Conservation (phyloP, 768 basidiomycete genomes). For the Vararia minispora region DNA sequence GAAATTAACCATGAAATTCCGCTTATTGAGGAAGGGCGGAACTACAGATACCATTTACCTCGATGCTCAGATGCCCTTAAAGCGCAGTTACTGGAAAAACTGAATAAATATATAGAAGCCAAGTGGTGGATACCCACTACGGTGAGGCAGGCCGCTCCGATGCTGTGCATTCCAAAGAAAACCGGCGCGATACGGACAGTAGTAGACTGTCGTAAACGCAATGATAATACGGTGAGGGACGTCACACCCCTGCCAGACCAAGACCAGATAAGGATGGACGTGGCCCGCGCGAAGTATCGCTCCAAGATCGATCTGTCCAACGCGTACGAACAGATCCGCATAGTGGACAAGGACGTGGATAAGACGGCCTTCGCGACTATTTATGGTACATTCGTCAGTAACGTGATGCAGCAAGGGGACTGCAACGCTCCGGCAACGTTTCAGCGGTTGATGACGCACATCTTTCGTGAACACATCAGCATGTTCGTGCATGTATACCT, state of each 20-base stretch:
- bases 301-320: constrained; percentile 21
- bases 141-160: constrained; percentile 20
- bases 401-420: constrained; percentile 33
- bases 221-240: constrained; percentile 21
- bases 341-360: constrained; percentile 16
- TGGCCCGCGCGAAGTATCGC: constrained; percentile 12
- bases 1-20: constrained; percentile 28
- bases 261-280: constrained; percentile 16
- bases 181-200: constrained; percentile 15
- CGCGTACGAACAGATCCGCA: constrained; percentile 22
- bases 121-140: constrained; percentile 22
- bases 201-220: constrained; percentile 20
- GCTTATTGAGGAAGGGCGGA: constrained; percentile 20
- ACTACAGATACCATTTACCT: constrained; percentile 25
- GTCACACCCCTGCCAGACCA: constrained; percentile 20
- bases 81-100: constrained; percentile 19
- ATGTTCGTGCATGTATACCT: constrained; percentile 31
- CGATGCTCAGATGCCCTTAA: constrained; percentile 24
- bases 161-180: constrained; percentile 25
- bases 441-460: constrained; percentile 29
- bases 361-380: constrained; percentile 23
- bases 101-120: constrained; percentile 19
- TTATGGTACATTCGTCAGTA: constrained; percentile 24
- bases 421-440: constrained; percentile 36
- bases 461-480: constrained; percentile 28